Base-by-base conservation (phyloP, 805 yeast genomes). In the Scheffersomyces stipitis region DNA sequence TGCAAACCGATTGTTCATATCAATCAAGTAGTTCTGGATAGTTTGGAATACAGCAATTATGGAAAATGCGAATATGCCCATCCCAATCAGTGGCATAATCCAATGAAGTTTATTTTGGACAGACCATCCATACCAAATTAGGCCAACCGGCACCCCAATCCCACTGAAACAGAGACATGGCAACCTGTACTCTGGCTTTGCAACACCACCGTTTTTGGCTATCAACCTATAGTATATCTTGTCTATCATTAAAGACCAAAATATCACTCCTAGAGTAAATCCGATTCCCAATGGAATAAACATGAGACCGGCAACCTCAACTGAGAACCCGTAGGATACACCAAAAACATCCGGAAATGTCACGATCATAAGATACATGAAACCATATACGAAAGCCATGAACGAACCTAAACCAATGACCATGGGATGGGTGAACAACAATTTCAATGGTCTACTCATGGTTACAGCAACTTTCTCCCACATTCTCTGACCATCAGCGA, bases 111-210 rank as follows among this genome's bases (percentile, higher is more conserved):
- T 48, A 26, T 48, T 49, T 35, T 66, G 51, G 8, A 60, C 69
- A 8, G 67, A 59, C 71, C 72, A 66, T 13, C 72, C 72, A 42
- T 59, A 66, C 58, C 66, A 56, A n/a, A 64, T 48, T 31, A 66
- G 50, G 7, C 70, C 71, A 9, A 57, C 40, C 1, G 72, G 69
- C 23, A 63, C 52, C 10, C 63, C 54, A n/a, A 57, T 26, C 2
- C 65, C 60, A 4, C 62, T 48, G 27, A 51, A 48, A n/a, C 64
- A 47, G 10, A 66, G 50, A 38, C 69, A 62, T 1, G 70, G 70
- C 18, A 66, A 48, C 30, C 69, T 49, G 41, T 42, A 63, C 38
- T 66, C 72, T 5, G 72, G 71, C 40, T 63, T 64, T 3, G 64
- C 41, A 1, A 52, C 59, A 1, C 67, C 69, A 5, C 54, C 54